Base-by-base conservation (phyloP, 441 rosid species). In the Manihot esculenta region DNA sequence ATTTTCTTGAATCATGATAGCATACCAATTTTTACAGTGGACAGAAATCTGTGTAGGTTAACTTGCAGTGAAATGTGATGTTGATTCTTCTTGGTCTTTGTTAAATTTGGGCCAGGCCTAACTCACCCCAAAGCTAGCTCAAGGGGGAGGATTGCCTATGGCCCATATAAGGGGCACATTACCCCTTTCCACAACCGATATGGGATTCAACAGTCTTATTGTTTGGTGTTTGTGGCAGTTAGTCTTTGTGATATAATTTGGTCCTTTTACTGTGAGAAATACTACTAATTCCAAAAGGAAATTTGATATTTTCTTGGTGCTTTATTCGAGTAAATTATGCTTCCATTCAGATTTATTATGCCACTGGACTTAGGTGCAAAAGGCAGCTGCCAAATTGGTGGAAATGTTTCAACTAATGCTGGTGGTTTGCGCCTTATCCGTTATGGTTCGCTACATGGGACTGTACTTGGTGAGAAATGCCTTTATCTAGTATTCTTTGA, bases 381-480 rank as follows among this genome's bases (percentile, higher is more conserved):
- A 79, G 99, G 98, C 74, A 92, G 99, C 88, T 95, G 99, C 81
- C 99, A 95, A 77, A 95, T 95, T 45, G 99, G 99, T 82, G 99
- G 99, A 74, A 95, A 92, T 78, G 88, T 95, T 80, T 93, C 99
- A 77, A 95, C 99, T 79, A 95, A 92, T 81, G 98, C 98, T 80
- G 99, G 99, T 82, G 98, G 99, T 65, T 81, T 95, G 78, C 96
- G 97, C 69, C 92, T 95, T 77, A 80, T 95, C 45, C 97, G 97
- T 61, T 92, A 92, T 78, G 99, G 99, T 75, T 92, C 99, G 65
- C 89, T 95, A 68, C 97, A 95, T 72, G 97, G 89, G 74, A 91
- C 72, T 63, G 84, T 92, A 64, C 89, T 94, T 35, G 97, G 98
- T 94, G 78, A 75, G 88, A 56, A 62, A 41, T 58, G 23, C 67